Base-by-base conservation (phyloP, 73 alveolate species). In the Stentor roeselii region DNA sequence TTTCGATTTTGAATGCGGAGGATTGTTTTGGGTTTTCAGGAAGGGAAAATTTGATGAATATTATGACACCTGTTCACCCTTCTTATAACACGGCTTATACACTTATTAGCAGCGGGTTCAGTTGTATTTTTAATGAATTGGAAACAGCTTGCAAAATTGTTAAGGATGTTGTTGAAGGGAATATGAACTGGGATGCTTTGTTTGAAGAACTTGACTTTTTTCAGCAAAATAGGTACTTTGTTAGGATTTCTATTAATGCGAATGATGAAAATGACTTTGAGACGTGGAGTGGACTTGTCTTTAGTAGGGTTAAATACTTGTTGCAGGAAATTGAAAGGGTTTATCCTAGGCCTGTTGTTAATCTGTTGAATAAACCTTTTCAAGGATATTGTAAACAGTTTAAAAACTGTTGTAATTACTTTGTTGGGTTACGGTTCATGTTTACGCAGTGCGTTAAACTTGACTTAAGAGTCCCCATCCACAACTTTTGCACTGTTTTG, bases 41-140 rank as follows among this genome's bases (percentile, higher is more conserved):
- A 74, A n/a, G 78, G n/a, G 78, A 89, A 74, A 84, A 89, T 75
- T 85, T 88, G n/a, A 92, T 96, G 89, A 91, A 96, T 67, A 94
- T 96, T 61, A 90, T 96, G 60, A 96, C 99, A 35, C 99, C 99
- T n/a, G 98, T 98, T 3, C 94, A 84, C 88, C 99, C 99, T 36
- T 87, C 95, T 27, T 92, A 92, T 88, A 96, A 96, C 83, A 86
- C 99, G 21, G 95, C 96, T 78, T 86, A 90, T 60, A 89, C 88
- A 40, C 94, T 96, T 14, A 89, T 94, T 6, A 82, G 60, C 59
- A 88, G 95, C 40, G 88, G 96, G 31, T 92, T 86, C 85, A 78
- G 88, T 67, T 94, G 88, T 36, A 78, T 96, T 90, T 60, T 94
- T 15, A 89, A 88, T 59, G 99, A 96, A 84, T 86, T 96, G 82